Base-by-base conservation (phyloP, 805 yeast species). In the Ogataea zsoltii region DNA sequence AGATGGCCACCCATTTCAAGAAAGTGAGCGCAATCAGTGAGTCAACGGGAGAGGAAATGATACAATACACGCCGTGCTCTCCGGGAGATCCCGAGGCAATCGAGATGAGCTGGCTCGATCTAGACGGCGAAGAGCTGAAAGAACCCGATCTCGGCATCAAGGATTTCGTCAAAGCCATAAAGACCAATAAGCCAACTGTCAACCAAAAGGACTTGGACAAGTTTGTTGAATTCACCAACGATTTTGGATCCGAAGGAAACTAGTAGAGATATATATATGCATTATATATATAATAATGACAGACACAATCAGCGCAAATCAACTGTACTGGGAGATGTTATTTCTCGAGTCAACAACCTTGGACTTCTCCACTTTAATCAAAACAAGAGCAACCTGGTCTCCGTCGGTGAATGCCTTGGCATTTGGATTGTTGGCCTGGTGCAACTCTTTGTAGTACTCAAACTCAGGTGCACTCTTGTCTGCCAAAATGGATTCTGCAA, bases 191-290 rank as follows among this genome's bases (percentile, higher is more conserved):
- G 62, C 99, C 99, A 14, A 94, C 99, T 0, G 98, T 94, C 30
- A 94, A 94, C 61, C 83, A 78, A 36, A 78, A 77, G 10, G 99
- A 94, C 64, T 77, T 94, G 48, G 75, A 72, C 48, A 85, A 84
- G 60, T 97, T 92, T 66, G 80, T 81, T 38, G 86, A 88, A 53
- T 94, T 94, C 62, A 94, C 99, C 0, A 78, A 76, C 35, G 99
- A 94, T 68, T 94, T 94, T 63, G 99, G 99, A 31, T 96, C 92
- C 58, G 99, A 94, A 67, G 99, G 99, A 36, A 89, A 88, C 58
- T 88, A 49, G 38, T 32, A 14, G 19, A 2, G 14, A 32, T 35
- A 35, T 15, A 26, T 38, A 30, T 25, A 31, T 16, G n/a, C 31
- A n/a, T n/a, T n/a, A n/a, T 33, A 52, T 37, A 41, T 54, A 18